phyloP scores from a whole-genome alignment of 805 yeast genomes.

The Nakazawaea ambrosiae region DNA sequence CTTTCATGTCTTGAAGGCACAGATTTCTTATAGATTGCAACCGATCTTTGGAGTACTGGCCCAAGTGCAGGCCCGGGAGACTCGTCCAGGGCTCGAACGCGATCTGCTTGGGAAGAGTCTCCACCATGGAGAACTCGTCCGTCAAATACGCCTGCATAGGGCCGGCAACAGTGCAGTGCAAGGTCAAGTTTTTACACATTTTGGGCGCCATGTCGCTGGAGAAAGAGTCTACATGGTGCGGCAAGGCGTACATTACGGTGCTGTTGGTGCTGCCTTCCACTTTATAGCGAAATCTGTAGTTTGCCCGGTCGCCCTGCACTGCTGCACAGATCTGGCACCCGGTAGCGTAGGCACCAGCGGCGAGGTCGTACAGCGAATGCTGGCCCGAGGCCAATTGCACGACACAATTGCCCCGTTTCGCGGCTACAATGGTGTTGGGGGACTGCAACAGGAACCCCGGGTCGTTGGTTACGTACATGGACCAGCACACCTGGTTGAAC shows the following conservation, averaged over 20 bases:
- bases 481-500: constrained; percentile 49
- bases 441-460: constrained; percentile 14
- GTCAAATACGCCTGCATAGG: constrained; percentile 39
- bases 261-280: constrained; percentile 18
- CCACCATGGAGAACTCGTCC: constrained; percentile 22
- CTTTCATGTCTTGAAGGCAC: constrained; percentile 41
- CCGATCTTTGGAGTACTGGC: constrained; percentile 14
- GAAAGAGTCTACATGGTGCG: constrained; percentile 42
- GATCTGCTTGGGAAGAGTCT: constrained; percentile 25
- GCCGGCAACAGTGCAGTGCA: constrained; percentile 53
- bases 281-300: constrained; percentile 37
- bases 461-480: constrained; percentile 36
- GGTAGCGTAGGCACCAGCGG: constrained; percentile 27
- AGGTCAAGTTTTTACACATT: constrained; percentile 14
- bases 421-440: constrained; percentile 4
- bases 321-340: constrained; percentile 1
- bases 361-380: constrained; percentile 23
- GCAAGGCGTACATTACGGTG: constrained; percentile 40
- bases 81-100: constrained; percentile 55
- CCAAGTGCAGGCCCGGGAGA: constrained; percentile 14
- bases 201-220: constrained; percentile 16
- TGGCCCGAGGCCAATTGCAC: constrained; percentile 29
- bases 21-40: constrained; percentile 32
- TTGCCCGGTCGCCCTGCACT: constrained; percentile 20
- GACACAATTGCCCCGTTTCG: background rate